These are phyloP conservation scores for Volvox africanus DNA, from an alignment of 139 green algal species.

Conservation along the genomic window DNA sequence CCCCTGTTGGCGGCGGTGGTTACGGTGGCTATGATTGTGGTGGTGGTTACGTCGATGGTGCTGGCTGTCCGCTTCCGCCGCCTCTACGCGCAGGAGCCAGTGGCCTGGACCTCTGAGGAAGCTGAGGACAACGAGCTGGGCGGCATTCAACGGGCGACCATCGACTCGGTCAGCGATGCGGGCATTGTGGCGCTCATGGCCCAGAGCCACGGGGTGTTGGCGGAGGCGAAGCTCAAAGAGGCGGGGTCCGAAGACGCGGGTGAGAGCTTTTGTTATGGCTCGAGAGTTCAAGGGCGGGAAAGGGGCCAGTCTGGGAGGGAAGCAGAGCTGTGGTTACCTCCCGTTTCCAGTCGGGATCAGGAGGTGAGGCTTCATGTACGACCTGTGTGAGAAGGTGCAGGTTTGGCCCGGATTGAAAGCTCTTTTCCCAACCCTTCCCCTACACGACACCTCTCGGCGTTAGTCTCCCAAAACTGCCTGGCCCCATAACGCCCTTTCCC, in stretches of 20 bases:
- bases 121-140: background rate
- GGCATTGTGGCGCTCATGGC: constrained; percentile 44
- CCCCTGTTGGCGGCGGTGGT: too few relatives aligned
- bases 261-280: too few relatives aligned
- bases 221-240: constrained; percentile 12
- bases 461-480: background rate
- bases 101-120: constrained; percentile 27
- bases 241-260: background rate
- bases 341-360: too few relatives aligned
- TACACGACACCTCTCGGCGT: background rate
- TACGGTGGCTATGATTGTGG: too few relatives aligned
- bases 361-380: too few relatives aligned
- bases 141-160: background rate
- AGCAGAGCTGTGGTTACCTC: too few relatives aligned
- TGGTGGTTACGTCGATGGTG: too few relatives aligned
- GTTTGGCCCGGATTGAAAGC: too few relatives aligned
- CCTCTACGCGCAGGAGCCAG: constrained; percentile 4
- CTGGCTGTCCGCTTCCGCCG: too few relatives aligned
- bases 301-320: background rate
- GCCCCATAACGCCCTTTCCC: background rate
- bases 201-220: constrained; percentile 11
- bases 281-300: too few relatives aligned
- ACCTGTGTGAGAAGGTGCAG: too few relatives aligned
- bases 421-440: background rate
- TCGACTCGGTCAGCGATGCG: constrained; percentile 27